Base-by-base conservation (phyloP, 768 basidiomycete species). In the Pleurotus ostreatus region DNA sequence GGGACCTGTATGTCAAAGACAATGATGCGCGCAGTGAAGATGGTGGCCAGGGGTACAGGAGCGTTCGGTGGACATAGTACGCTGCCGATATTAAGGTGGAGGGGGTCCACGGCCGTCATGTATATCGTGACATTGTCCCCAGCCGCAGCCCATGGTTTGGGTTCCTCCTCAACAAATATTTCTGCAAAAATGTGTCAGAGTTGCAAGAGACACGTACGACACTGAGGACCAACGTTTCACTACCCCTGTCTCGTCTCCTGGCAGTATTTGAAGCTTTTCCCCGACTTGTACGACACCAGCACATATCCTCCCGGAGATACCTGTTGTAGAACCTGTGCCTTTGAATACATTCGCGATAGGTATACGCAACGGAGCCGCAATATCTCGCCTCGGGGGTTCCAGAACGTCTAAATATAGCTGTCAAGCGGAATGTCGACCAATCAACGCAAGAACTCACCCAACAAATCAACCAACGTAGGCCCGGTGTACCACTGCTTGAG, bases 311-410 rank as follows among this genome's bases (percentile, higher is more conserved):
- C 97, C 97, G 20, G 87, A 82, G 0, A 98, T 84, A 0, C 85
- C 89, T 4, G 82, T 83, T 2, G 89, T 83, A 2, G 90, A 84
- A 13, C 86, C 83, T 65, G 88, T 87, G 3, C 91, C 89, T 69
- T 88, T 95, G 78, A 96, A 98, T 3, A 98, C 92, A 67, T 99
- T 98, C 11, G 94, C 89, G 18, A 98, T 82, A 0, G 97, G 97
- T 45, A 98, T 78, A 38, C 97, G 83, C 20, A 96, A 69, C 0
- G 95, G 87, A 0, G 84, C 78, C 2, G 78, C 76, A 46, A 95
- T 85, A 52, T 94, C 88, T 46, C 95, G 79, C 6, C 73, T 64
- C 0, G 95, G 95, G 0, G 94, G 91, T 57, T 91, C 89, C 41
- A 97, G 71, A 57, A 79, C 72, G 71, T 97, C 94, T 94, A 58